Base-by-base conservation (phyloP, 495 filamentous ascomycete species). In the Hypoxylon subgilvum region DNA sequence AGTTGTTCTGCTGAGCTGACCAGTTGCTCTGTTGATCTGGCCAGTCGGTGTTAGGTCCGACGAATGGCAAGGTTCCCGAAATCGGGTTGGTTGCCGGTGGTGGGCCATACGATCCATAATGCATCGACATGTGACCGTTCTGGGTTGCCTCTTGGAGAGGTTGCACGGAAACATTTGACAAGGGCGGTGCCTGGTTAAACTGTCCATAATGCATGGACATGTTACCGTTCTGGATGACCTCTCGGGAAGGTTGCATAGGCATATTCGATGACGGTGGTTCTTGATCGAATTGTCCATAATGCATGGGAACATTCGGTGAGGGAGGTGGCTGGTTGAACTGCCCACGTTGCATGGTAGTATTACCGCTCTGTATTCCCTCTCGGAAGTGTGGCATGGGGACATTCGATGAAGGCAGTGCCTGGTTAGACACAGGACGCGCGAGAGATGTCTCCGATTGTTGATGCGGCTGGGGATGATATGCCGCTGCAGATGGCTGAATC, bases 101-200 rank as follows among this genome's bases (percentile, higher is more conserved):
- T 0, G 73, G 69, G 8, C 73, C 75, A 12, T 72, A 65, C 3
- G 74, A 74, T 48, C 76, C 72, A 55, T 77, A 76, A 4, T 63
- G 67, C 8, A 75, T 49, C 31, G 76, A 76, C 4, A 58, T 41
- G 4, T 58, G 54, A 6, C 18, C 13, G 36, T 40, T 17, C 31
- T 50, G 52, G 41, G 2, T 4, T 27, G 25, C 40, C 12, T 47
- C 42, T 16, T 46, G 47, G 21, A 44, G 22, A 18, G 40, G 9
- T 10, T 54, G 54, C 14, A 49, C 38, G 8, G 45, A 45, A 17
- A 52, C 53, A 13, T 55, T 70, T 40, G 56, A 58, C 16, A 44
- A 66, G 49, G 47, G 48, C 6, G 60, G 22, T 2, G 19, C 30
- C 6, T 57, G 32, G 8, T 48, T 60, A 13, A 58, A 35, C 38